These are phyloP conservation scores for Clarkia xantiana DNA, from an alignment of 345 rosid genomes.

Conservation along the genomic window DNA sequence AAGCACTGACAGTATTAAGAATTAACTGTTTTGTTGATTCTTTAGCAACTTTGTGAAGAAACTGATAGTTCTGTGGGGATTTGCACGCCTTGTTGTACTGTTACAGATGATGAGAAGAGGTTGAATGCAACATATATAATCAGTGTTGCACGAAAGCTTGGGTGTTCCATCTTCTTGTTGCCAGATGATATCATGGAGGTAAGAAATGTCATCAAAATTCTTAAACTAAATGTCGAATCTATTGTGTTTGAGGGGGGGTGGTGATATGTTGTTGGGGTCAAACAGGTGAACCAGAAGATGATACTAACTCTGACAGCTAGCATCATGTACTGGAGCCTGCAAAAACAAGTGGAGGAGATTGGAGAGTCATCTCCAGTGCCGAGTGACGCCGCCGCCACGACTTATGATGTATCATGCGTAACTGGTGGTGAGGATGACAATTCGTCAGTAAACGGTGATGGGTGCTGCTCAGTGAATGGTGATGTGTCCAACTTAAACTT, in stretches of 20 bases:
- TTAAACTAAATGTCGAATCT: no score
- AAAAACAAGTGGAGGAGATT: conserved; percentile 16
- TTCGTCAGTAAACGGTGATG: conserved; percentile 47
- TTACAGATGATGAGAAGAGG: conserved; percentile 71
- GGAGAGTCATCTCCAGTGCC: conserved; percentile 36
- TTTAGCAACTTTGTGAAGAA: no score
- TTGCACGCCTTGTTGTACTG: no score
- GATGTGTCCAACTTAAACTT: conserved; percentile 37
- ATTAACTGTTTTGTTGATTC: no score
- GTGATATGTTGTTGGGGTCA: neutral
- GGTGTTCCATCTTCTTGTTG: conserved; percentile 90
- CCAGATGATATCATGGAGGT: conserved; percentile 99
- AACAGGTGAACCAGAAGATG: conserved; percentile 95
- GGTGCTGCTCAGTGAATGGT: conserved; percentile 43
- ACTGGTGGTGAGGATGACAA: conserved; percentile 59
- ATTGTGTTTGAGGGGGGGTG: neutral
- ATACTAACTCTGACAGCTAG: conserved; percentile 71
- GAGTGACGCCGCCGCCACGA: conserved; percentile 22
- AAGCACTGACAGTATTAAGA: no score
- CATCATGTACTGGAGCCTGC: conserved; percentile 76
- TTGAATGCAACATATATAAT: conserved; percentile 90
- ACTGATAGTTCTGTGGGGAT: no score
- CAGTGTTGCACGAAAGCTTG: conserved; percentile 89
- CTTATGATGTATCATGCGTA: conserved; percentile 60
- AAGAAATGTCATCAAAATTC: neutral